Evolutionary conservation across 176 grass and related monocot species (phyloP), one percentile per base, ranked within the genome.

Genomic region (Panicum miliaceum): DNA sequence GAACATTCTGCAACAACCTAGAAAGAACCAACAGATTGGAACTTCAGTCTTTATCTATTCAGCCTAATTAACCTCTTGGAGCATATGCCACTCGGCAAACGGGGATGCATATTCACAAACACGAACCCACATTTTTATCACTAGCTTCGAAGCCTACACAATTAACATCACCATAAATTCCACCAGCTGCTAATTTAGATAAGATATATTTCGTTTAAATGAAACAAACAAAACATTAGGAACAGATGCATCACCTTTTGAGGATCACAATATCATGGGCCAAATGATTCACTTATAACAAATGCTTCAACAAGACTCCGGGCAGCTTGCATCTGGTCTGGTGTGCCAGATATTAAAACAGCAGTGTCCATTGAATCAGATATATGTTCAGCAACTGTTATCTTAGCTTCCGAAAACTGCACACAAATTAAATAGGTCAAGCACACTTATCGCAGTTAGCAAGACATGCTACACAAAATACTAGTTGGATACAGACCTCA

Each of bases 381-480:
- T 71, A 92, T 79, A 51, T 91, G 89, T 76, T 99, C 93, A 73
- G 88, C 75, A 6, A 96, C 80, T 18, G 86, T 94, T 89, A 99
- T 90, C 75, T 96, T 99, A 84, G 96, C 96, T 53, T 93, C 93
- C 47, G 96, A 99, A 72, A 95, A 96, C 96, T 99, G 89, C 89
- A 84, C 68, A 87, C 10, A 66, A 42, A 77, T 81, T 78, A 91
- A 86, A 51, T 62, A 63, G 43, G 70, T 86, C 76, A 82, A 34
- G 10, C 26, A 82, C 2, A 11, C 20, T 45, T 84, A 32, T 38
- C 18, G 41, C 37, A 63, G 45, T 52, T 57, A 77, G 48, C 43
- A 69, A 19, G 36, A 47, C 32, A 84, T 8, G 15, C 53, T 74
- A 56, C 69, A 53, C 26, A 56, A 85, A 75, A 69, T 46, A 83